Conservation (phyloP, 1,139 yeast species). For the Sugiyamaella xylanicola region DNA sequence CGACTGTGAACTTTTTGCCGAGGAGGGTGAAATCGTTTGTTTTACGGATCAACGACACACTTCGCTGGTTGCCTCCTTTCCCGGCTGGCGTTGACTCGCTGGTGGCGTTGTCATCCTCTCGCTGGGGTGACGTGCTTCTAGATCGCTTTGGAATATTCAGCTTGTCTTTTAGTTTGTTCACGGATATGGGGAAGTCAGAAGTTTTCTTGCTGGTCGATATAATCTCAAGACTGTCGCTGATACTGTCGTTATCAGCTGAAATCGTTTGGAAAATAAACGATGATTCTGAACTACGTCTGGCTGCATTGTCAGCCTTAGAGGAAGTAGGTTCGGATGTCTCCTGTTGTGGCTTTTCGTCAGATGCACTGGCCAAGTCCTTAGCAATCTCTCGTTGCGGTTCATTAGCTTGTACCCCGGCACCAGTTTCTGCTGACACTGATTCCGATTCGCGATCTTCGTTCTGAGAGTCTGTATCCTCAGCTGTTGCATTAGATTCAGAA, state of each 20-base stretch:
- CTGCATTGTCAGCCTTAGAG: neutral
- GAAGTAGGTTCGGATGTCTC: too few relatives aligned
- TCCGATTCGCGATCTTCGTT: neutral
- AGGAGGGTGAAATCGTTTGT: slow-evolving; percentile 39
- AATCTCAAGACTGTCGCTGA: slow-evolving; percentile 1
- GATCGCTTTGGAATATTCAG: slow-evolving; percentile 7
- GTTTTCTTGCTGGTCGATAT: neutral
- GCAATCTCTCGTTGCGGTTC: too few relatives aligned
- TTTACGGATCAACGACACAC: slow-evolving; percentile 37
- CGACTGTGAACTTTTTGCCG: slow-evolving; percentile 41
- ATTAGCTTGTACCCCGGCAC: too few relatives aligned
- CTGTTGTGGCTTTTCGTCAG: too few relatives aligned
- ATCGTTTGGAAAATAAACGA: slow-evolving; percentile 1
- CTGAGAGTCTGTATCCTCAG: neutral
- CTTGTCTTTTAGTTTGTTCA: neutral
- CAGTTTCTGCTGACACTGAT: too few relatives aligned
- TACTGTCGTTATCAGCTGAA: slow-evolving; percentile 1
- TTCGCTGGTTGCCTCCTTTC: slow-evolving; percentile 26
- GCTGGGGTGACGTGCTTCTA: slow-evolving; percentile 4
- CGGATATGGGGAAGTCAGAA: neutral
- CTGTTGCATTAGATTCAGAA: neutral
- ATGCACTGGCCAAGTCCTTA: too few relatives aligned
- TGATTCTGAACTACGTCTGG: neutral
- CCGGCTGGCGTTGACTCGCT: neutral
- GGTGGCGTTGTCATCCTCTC: neutral